Conservation (phyloP, 306 rosid genomes). For the Carpinus viminea region DNA sequence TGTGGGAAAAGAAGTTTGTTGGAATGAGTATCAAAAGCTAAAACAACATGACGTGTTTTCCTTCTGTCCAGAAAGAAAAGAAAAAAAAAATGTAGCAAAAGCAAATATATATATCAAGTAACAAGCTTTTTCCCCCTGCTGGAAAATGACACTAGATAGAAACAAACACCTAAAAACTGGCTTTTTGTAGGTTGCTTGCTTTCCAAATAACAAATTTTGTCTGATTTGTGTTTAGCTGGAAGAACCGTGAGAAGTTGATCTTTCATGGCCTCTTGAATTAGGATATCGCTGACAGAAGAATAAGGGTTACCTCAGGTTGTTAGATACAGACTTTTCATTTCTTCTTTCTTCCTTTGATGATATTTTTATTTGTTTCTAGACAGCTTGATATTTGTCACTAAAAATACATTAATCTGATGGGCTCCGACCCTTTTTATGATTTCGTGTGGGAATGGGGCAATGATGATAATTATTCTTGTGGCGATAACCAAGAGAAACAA, state of each 20-base stretch:
- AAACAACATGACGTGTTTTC: background rate
- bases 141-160: background rate
- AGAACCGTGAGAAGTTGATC: constrained; percentile 21
- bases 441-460: too few relatives aligned
- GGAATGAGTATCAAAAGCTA: background rate
- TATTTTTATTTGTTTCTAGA: background rate
- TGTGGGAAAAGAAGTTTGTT: background rate
- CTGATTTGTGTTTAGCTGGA: constrained; percentile 37
- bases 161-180: background rate
- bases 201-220: background rate
- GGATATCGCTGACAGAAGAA: background rate
- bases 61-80: too few relatives aligned
- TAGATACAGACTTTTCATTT: background rate
- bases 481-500: too few relatives aligned
- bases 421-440: too few relatives aligned
- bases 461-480: too few relatives aligned
- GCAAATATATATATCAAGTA: too few relatives aligned
- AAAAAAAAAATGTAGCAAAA: too few relatives aligned
- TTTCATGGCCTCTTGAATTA: background rate
- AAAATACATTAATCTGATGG: background rate
- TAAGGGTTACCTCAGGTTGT: background rate
- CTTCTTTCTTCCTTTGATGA: background rate
- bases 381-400: background rate
- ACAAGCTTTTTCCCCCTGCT: background rate
- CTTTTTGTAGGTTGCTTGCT: too few relatives aligned